Base-by-base conservation (phyloP, 2,329 filamentous ascomycete genomes). In the Colletotrichum ledebouriae region DNA sequence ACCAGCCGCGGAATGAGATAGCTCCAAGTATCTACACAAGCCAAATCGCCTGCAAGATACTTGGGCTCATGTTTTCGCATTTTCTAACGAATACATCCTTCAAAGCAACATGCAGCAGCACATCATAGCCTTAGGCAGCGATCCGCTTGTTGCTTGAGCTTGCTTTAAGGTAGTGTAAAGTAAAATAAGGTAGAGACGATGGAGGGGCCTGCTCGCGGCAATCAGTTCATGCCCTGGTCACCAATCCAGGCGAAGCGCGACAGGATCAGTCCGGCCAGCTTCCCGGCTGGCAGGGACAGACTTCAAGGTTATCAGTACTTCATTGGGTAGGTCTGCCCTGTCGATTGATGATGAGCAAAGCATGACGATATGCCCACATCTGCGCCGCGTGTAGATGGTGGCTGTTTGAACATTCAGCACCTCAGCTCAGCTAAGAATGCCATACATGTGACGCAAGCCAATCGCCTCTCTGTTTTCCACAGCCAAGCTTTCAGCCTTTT, bases 391-490 rank as follows among this genome's bases (percentile, higher is more conserved):
- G 25, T 29, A 29, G 25, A 2, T 11, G 13, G 37, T 39, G 37
- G 37, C 37, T 39, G 10, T 39, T 39, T 11, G 37, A 11, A 39
- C 37, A 39, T 39, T 39, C 9, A 22, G 22, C 22, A 22, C 22
- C 22, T 22, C 22, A 39, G 37, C 37, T 39, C 37, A 39, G 37
- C 37, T 39, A 5, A 39, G 33, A 34, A 49, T 57, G 59, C 59
- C 25, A 57, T 17, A 56, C 17, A 62, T 33, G 42, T 63, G 63
- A 62, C 59, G 41, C 59, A 50, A 56, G n/a, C 50, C 50, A 63
- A 57, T 49, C 49, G 17, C 29, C 17, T 29, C 39, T 12, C 25
- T 17, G 37, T 15, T 34, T 9, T 42, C 34, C 25, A 20, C 44
- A 50, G 39, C 59, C 59, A 63, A 57, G 58, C 50, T 33, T 25